These are phyloP conservation scores for Penicillium chermesinum DNA, from an alignment of 495 filamentous ascomycete genomes.

Conservation along the genomic window DNA sequence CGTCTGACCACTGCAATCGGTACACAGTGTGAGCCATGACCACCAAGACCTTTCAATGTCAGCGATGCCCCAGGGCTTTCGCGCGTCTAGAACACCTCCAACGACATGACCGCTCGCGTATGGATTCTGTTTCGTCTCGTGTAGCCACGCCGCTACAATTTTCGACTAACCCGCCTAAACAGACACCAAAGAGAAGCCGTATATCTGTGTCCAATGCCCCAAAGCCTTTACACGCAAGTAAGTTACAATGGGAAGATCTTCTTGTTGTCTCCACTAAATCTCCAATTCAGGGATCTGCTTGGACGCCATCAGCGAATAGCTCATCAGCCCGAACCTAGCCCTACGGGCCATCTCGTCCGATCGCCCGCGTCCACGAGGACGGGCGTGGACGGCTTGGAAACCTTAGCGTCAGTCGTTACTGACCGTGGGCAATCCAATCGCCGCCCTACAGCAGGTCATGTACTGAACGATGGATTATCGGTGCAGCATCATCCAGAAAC, in stretches of 20 bases:
- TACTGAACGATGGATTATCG: conserved; percentile 11
- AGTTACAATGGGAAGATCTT: conserved; percentile 2
- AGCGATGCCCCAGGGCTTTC: conserved; percentile 33
- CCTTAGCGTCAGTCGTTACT: conserved; percentile 32
- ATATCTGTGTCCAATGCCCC: conserved; percentile 30
- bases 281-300: conserved; percentile 28
- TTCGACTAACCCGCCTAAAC: conserved; percentile 2
- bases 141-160: conserved; percentile 7
- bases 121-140: not conserved
- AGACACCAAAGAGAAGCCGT: conserved; percentile 46
- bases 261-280: not conserved
- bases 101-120: conserved; percentile 43
- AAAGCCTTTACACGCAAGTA: conserved; percentile 42
- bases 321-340: conserved; percentile 21
- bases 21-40: conserved; percentile 14
- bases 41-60: conserved; percentile 33
- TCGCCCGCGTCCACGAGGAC: conserved; percentile 20
- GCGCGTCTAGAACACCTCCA: conserved; percentile 41
- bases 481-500: conserved; percentile 10
- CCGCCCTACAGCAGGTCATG: conserved; percentile 1
- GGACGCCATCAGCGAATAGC: conserved; percentile 35
- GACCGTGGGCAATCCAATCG: conserved; percentile 16
- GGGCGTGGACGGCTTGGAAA: conserved; percentile 27
- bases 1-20: not conserved
- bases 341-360: conserved; percentile 9